Conservation (phyloP, 305 asterid species). For the Lippia alba region DNA sequence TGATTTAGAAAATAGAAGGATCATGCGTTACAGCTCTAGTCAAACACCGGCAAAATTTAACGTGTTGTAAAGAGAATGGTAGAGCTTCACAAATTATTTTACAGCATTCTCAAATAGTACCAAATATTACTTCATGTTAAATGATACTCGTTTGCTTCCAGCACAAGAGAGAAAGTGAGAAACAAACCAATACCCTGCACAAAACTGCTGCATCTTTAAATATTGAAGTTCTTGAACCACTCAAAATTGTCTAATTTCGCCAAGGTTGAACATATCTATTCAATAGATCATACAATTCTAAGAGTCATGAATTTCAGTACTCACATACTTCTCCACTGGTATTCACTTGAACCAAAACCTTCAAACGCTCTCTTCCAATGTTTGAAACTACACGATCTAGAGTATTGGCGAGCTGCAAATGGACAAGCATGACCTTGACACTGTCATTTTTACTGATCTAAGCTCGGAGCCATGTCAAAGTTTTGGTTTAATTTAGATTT, state of each 20-base stretch:
- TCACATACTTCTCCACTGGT: conserved; percentile 92
- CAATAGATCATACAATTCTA: conserved; percentile 10
- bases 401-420: conserved; percentile 64
- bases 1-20: conserved; percentile 7
- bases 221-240: conserved; percentile 8
- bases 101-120: not conserved
- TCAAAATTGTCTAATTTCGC: conserved; percentile 7
- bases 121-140: not conserved
- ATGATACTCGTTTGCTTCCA: not conserved
- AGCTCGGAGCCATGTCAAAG: conserved; percentile 17
- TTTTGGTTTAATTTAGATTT: not conserved
- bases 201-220: conserved; percentile 16
- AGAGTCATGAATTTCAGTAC: conserved; percentile 39
- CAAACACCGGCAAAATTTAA: not conserved
- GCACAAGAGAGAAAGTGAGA: conserved; percentile 7
- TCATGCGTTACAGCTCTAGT: not conserved
- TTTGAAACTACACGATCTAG: conserved; percentile 78
- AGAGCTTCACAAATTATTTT: not conserved
- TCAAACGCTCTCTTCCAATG: conserved; percentile 73
- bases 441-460: conserved; percentile 25
- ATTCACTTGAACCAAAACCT: conserved; percentile 87
- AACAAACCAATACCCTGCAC: not conserved
- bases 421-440: conserved; percentile 22
- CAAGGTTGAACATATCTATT: conserved; percentile 28
- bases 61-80: conserved; percentile 1